phyloP scores from a whole-genome alignment of 1,284 basidiomycete species.

The Pyrrhoderma lamaoense region DNA sequence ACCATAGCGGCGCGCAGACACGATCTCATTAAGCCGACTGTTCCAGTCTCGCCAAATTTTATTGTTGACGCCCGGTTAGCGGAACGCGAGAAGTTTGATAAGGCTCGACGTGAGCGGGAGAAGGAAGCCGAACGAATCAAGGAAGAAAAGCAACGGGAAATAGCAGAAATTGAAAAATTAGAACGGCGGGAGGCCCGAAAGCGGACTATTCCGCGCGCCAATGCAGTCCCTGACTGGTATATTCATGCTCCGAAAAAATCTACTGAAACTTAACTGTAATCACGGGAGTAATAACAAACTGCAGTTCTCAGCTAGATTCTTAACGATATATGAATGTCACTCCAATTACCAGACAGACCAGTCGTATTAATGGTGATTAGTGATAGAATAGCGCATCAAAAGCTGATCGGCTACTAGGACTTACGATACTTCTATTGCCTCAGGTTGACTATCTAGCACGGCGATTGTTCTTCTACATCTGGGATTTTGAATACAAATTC shows the following conservation, averaged over 20 bases:
- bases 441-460: no score
- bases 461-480: no score
- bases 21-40: conserved; percentile 38
- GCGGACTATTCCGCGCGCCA: conserved; percentile 57
- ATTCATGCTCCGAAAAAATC: conserved; percentile 45
- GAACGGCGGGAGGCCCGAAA: conserved; percentile 51
- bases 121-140: conserved; percentile 37
- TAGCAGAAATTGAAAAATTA: conserved; percentile 41
- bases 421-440: no score
- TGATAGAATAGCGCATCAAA: no score
- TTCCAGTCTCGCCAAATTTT: conserved; percentile 41
- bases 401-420: no score
- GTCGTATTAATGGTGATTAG: no score
- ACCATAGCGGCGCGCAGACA: conserved; percentile 28
- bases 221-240: conserved; percentile 71
- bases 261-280: no score
- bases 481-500: no score
- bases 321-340: no score
- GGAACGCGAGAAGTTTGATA: conserved; percentile 59
- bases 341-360: no score
- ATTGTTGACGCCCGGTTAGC: conserved; percentile 47
- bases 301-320: no score
- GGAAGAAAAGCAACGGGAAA: conserved; percentile 36
- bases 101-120: conserved; percentile 46
- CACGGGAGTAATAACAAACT: no score